A percentile compares a stretch with the other conserved stretches of the same genome.
Evolutionary conservation across 371 early-diverging fungal genomes (phyloP).

Genomic region (Furculomyces boomerangus): DNA sequence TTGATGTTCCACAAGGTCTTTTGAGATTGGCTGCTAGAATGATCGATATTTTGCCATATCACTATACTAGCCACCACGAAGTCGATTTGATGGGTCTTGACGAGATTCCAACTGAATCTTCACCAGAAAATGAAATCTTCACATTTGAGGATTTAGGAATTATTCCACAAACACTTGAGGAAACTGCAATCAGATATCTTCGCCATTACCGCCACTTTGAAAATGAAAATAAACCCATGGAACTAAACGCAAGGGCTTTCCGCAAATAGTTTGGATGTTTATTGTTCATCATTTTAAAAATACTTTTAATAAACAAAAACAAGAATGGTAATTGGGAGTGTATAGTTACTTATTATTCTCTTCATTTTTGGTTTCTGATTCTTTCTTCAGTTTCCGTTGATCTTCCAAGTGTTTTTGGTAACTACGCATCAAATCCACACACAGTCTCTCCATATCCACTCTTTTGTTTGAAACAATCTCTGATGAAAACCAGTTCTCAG

Average conservation of each 20-base stretch:
- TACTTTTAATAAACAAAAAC: too few relatives aligned
- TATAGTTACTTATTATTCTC: too few relatives aligned
- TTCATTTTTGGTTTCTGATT: too few relatives aligned
- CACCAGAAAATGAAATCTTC: constrained; percentile 34
- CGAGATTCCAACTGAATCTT: constrained; percentile 55
- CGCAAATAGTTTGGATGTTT: constrained; percentile 13
- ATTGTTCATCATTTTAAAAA: too few relatives aligned
- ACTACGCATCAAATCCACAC: too few relatives aligned
- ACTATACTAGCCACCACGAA: constrained; percentile 47
- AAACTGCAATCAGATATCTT: constrained; percentile 59
- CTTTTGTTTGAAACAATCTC: too few relatives aligned
- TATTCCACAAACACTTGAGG: constrained; percentile 55
- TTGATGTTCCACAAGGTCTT: constrained; percentile 45
- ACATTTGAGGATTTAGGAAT: constrained; percentile 76
- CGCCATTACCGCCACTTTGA: constrained; percentile 52
- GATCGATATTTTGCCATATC: constrained; percentile 31
- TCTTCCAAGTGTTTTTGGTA: too few relatives aligned
- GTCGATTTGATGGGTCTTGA: constrained; percentile 52
- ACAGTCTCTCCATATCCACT: too few relatives aligned
- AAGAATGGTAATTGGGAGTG: too few relatives aligned
- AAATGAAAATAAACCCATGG: constrained; percentile 22
- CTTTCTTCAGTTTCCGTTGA: too few relatives aligned
- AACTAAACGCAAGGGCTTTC: constrained; percentile 23
- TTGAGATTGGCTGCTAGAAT: constrained; percentile 36
- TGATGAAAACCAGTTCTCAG: not conserved